Evolutionary conservation across 1,284 basidiomycete genomes (phyloP).

Genomic region (Trametes versicolor): DNA sequence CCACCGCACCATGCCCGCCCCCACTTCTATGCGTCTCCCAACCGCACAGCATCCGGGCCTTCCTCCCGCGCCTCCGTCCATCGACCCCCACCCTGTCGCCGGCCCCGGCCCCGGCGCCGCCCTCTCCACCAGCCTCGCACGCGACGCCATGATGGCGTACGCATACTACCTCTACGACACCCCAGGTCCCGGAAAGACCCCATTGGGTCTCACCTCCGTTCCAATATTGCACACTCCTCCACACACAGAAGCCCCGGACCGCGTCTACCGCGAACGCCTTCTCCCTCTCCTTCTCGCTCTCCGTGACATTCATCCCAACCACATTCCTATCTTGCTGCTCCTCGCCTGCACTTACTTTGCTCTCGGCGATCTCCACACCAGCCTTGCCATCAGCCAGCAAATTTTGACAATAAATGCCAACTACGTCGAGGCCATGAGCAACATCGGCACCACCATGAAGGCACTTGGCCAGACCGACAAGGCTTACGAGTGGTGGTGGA

Average conservation of each 20-base stretch:
- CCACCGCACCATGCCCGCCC: constrained; percentile 11
- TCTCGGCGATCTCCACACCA: constrained; percentile 38
- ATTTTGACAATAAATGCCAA: constrained; percentile 38
- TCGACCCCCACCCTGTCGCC: not conserved
- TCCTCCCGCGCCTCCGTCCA: not conserved
- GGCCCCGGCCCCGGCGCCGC: constrained; percentile 19
- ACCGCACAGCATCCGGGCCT: constrained; percentile 7
- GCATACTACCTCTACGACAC: constrained; percentile 42
- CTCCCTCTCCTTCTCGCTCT: constrained; percentile 40
- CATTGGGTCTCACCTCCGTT: constrained; percentile 35
- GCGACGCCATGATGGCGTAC: constrained; percentile 41
- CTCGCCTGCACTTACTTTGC: constrained; percentile 42
- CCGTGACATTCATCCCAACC: constrained; percentile 34
- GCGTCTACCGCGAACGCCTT: constrained; percentile 36
- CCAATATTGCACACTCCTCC: constrained; percentile 29
- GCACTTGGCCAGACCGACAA: constrained; percentile 43
- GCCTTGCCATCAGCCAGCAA: constrained; percentile 36
- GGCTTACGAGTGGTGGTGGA: constrained; percentile 44
- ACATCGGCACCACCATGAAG: constrained; percentile 59
- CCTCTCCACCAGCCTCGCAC: constrained; percentile 33
- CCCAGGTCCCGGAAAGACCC: constrained; percentile 16
- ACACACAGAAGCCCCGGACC: constrained; percentile 20
- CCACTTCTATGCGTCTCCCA: constrained; percentile 9
- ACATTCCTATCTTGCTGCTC: constrained; percentile 40
- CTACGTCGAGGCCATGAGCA: constrained; percentile 56